Base-by-base conservation (phyloP, 2,329 filamentous ascomycete species). In the Trichophaea hybrida region DNA sequence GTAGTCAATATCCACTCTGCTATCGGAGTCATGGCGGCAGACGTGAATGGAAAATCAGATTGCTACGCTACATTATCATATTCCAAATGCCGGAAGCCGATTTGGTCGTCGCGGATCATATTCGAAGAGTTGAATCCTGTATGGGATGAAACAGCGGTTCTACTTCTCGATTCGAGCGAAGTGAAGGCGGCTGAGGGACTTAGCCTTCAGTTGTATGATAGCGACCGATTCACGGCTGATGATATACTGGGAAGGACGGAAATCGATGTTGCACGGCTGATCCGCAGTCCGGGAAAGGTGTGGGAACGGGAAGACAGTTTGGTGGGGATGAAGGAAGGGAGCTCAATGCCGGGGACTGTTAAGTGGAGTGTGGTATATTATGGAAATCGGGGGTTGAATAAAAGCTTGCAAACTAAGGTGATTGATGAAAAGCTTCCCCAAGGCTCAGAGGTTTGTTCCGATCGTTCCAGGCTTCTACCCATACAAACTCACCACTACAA, bases 321-420 rank as follows among this genome's bases (percentile, higher is more conserved):
- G 1, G 77, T 81, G 38, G 91, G 91, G 12, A 82, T 94, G 74
- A 85, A 93, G 68, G 83, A 86, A n/a, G 88, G 84, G 6, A 91
- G 82, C 66, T 80, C 81, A 55, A 97, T 97, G 89, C 93, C 93
- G 0, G 91, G 91, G 32, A 84, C 94, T 69, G 78, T 98, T 44
- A 85, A 93, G 69, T 97, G 91, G 91, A 91, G 96, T 72, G 88
- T 96, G 49, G 91, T 91, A 6, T 97, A 86, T 74, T 97, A 96
- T 68, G 84, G 85, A 67, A 96, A 95, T 74, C 89, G 90, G 1
- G 83, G 90, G 66, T 88, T 96, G 74, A 81, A 91, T 58, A 81
- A 83, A 64, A 88, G 87, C 10, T 77, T 65, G 5, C 56, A 52
- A 13, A 63, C 64, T 4, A 60, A 59, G 32, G 64, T 62, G 32